Evolutionary conservation across 2,329 filamentous ascomycete genomes (phyloP).

Genomic region (Elsinoe necatrix): DNA sequence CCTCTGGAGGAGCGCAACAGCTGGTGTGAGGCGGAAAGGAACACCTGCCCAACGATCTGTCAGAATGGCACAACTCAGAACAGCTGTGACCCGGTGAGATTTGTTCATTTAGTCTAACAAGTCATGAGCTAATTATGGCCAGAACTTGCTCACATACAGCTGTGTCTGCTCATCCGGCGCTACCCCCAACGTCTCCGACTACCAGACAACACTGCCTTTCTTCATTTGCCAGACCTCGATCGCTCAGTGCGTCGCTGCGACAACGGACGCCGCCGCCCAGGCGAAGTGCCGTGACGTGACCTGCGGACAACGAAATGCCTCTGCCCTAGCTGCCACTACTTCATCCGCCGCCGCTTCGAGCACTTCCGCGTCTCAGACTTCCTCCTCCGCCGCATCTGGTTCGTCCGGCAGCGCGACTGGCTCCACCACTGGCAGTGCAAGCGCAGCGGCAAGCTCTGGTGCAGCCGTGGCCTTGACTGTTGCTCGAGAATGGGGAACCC

Average conservation of each 20-base stretch:
- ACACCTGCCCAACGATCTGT: conserved; percentile 54
- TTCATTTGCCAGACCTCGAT: conserved; percentile 51
- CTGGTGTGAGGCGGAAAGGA: conserved; percentile 53
- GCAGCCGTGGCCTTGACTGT: conserved; percentile 40
- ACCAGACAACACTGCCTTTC: conserved; percentile 51
- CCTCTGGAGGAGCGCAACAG: conserved; percentile 29
- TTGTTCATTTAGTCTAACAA: conserved; percentile 15
- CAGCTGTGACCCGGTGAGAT: conserved; percentile 51
- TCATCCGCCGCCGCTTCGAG: conserved; percentile 27
- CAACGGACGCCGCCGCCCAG: conserved; percentile 33
- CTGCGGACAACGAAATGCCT: conserved; percentile 47
- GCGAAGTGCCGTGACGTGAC: conserved; percentile 40
- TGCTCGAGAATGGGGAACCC: conserved; percentile 44
- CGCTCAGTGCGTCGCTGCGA: conserved; percentile 32
- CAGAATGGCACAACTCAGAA: conserved; percentile 40
- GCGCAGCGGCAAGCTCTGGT: conserved; percentile 26
- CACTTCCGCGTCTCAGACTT: conserved; percentile 22
- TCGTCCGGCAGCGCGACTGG: conserved; percentile 19
- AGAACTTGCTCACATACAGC: conserved; percentile 43
- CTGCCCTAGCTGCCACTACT: conserved; percentile 26
- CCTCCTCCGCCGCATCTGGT: conserved; percentile 19
- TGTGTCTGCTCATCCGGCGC: conserved; percentile 52
- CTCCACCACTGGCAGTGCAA: conserved; percentile 24
- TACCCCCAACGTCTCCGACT: conserved; percentile 47
- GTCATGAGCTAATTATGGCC: conserved; percentile 17